phyloP scores from a whole-genome alignment of 176 grass and related monocot genomes.

The Aegilops bicornis region DNA sequence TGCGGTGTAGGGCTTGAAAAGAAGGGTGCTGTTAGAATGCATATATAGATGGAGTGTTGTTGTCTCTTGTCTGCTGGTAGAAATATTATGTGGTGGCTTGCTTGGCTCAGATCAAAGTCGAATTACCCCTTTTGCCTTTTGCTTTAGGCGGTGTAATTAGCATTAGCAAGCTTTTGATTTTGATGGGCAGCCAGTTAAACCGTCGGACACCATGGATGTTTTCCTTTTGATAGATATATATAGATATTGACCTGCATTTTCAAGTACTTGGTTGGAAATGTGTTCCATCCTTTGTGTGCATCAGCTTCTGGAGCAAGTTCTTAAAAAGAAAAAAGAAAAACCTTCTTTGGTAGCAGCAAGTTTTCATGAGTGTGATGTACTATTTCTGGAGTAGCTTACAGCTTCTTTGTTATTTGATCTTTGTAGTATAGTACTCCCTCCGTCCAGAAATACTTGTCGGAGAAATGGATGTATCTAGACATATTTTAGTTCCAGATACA shows the following conservation, averaged over 20 bases:
- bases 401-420: neutral
- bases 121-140: neutral
- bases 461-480: too few relatives aligned
- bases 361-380: neutral
- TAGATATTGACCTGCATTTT: neutral
- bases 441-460: too few relatives aligned
- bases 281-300: neutral
- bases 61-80: constrained; percentile 1
- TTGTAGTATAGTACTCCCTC: too few relatives aligned
- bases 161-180: constrained; percentile 20
- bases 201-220: neutral
- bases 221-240: neutral
- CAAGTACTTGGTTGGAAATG: neutral
- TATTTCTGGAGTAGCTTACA: neutral
- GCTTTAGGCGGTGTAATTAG: constrained; percentile 28
- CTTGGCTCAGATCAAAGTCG: neutral
- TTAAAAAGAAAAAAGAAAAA: neutral
- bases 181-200: constrained; percentile 9
- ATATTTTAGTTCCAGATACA: too few relatives aligned
- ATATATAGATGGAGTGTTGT: constrained; percentile 19
- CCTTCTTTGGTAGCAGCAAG: neutral
- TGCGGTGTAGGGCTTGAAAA: neutral
- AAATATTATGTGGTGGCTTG: neutral
- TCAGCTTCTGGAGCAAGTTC: neutral
- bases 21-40: constrained; percentile 12